Percentiles rank a stretch among this genome's conserved stretches.
These are phyloP conservation scores for Aspergillus sp. DNA, from an alignment of 2,329 filamentous ascomycete genomes.

Conservation along the genomic window DNA sequence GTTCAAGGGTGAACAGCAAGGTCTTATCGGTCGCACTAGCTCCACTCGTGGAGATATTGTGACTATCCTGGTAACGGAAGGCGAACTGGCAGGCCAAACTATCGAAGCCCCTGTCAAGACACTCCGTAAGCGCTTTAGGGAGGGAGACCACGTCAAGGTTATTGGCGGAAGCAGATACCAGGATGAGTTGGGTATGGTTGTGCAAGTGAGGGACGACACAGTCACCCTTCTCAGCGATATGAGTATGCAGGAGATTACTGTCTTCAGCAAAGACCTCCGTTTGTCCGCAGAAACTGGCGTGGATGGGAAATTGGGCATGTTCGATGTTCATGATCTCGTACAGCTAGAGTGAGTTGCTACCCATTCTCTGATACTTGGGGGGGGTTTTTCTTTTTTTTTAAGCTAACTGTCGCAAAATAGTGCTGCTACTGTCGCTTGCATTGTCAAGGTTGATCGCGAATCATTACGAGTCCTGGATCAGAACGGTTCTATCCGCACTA, in stretches of 20 bases:
- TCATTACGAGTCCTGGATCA: conserved; percentile 88
- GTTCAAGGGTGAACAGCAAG: conserved; percentile 91
- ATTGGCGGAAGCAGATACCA: conserved; percentile 92
- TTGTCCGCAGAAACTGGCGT: conserved; percentile 91
- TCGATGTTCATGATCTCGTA: conserved; percentile 87
- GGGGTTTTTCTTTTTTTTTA: neutral
- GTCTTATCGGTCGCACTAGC: conserved; percentile 79
- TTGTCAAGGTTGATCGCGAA: conserved; percentile 94
- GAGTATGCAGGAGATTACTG: conserved; percentile 88
- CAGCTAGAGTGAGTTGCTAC: conserved; percentile 70
- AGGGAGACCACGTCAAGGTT: conserved; percentile 98
- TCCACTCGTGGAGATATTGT: conserved; percentile 91
- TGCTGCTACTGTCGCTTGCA: conserved; percentile 84
- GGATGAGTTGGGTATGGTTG: conserved; percentile 95
- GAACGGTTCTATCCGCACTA: conserved; percentile 75
- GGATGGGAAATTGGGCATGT: conserved; percentile 78
- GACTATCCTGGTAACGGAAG: conserved; percentile 79
- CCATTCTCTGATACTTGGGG: neutral
- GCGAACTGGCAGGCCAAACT: conserved; percentile 74
- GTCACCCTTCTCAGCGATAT: conserved; percentile 93
- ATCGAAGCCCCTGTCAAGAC: conserved; percentile 93
- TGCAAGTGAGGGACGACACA: conserved; percentile 86
- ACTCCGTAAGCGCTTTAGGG: conserved; percentile 85
- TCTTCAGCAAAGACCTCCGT: conserved; percentile 95
- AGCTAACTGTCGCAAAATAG: conserved; percentile 39